Evolutionary conservation across 257 asterid species (phyloP).

Genomic region (Nicotiana benthamiana): DNA sequence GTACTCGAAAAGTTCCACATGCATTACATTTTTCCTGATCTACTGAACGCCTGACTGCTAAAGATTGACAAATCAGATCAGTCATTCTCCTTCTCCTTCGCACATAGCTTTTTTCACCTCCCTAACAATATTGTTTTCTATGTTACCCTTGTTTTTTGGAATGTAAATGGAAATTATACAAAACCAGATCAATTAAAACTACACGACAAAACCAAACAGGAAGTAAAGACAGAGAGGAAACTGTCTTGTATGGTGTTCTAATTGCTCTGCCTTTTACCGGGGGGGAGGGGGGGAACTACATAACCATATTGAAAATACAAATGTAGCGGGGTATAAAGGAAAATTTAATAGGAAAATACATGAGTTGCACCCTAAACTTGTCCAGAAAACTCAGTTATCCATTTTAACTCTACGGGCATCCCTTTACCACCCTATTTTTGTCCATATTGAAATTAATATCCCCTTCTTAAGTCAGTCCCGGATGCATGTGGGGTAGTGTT

Average conservation of each 20-base stretch:
- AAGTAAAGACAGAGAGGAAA: no score
- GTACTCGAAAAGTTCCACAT: not conserved
- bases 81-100: not conserved
- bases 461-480: no score
- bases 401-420: no score
- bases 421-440: no score
- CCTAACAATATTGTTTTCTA: not conserved
- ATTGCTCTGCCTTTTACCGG: not conserved
- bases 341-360: not conserved
- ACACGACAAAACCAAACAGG: not conserved
- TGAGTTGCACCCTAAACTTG: no score
- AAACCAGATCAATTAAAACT: not conserved
- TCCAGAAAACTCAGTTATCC: no score
- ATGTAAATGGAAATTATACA: not conserved
- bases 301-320: no score
- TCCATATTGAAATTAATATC: no score
- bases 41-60: not conserved
- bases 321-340: not conserved
- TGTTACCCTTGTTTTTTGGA: not conserved
- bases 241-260: not conserved
- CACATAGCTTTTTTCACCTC: not conserved
- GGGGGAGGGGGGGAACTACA: not conserved
- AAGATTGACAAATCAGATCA: not conserved
- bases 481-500: no score
- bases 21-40: not conserved